Percentiles rank a stretch among this genome's conserved stretches.
Evolutionary conservation across 148 eudicot genomes (phyloP).

Genomic region (Rhododendron simsii): DNA sequence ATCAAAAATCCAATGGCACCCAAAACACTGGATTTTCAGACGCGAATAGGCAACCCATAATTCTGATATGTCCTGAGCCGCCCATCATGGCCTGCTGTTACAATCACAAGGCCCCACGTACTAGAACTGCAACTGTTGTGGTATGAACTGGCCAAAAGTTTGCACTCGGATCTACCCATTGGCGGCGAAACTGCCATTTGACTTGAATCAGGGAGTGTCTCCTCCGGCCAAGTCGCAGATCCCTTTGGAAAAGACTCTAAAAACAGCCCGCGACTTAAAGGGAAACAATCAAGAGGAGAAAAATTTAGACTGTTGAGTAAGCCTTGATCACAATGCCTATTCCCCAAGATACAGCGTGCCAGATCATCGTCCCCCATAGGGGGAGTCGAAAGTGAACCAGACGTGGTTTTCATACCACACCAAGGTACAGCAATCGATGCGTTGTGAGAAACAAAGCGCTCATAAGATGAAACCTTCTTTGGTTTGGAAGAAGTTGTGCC

Average conservation of each 20-base stretch:
- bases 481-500: constrained; percentile 22
- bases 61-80: constrained; percentile 56
- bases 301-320: constrained; percentile 15
- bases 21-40: constrained; percentile 15
- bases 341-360: constrained; percentile 12
- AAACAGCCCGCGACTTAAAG: constrained; percentile 27
- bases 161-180: constrained; percentile 35
- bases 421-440: constrained; percentile 65
- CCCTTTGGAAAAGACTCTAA: constrained; percentile 31
- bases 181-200: constrained; percentile 22
- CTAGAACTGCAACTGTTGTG: constrained; percentile 37
- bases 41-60: constrained; percentile 56
- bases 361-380: constrained; percentile 9
- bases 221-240: constrained; percentile 51
- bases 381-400: constrained; percentile 12
- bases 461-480: constrained; percentile 43
- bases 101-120: constrained; percentile 72
- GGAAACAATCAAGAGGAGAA: constrained; percentile 19
- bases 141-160: constrained; percentile 41
- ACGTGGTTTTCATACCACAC: constrained; percentile 44
- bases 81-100: constrained; percentile 77
- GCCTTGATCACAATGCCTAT: constrained; percentile 19
- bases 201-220: constrained; percentile 24
- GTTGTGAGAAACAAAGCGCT: constrained; percentile 48
- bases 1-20: background rate